phyloP scores from a whole-genome alignment of 176 grass and related monocot genomes.

The Carex myosuroides region DNA sequence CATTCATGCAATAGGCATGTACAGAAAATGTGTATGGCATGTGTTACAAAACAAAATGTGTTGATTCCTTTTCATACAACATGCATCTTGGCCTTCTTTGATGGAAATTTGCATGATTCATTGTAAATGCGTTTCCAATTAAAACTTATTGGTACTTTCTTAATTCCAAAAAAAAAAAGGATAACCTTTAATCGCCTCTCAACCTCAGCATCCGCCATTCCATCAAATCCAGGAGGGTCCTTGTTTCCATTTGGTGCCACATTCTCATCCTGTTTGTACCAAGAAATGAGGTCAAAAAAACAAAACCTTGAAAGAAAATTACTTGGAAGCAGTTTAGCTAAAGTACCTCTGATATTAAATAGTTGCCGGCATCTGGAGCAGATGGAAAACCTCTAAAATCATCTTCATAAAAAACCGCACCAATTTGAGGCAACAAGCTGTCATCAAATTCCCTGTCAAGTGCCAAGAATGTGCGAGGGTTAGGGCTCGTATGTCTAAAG shows the following conservation, averaged over 20 bases:
- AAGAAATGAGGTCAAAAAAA: constrained; percentile 9
- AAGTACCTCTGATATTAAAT: constrained; percentile 81
- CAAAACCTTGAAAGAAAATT: not conserved
- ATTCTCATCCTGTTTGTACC: constrained; percentile 54
- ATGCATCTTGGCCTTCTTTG: not conserved
- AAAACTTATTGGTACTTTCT: not conserved
- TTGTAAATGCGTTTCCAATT: constrained; percentile 4
- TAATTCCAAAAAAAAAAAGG: not conserved
- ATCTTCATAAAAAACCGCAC: constrained; percentile 63
- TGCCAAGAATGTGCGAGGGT: not conserved
- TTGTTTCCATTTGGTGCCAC: constrained; percentile 42
- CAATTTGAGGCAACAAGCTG: constrained; percentile 58
- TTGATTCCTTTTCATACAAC: not conserved
- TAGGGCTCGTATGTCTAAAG: not conserved
- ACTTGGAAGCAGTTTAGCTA: constrained; percentile 15
- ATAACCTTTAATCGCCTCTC: constrained; percentile 87
- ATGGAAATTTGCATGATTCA: constrained; percentile 1
- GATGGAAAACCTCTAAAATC: constrained; percentile 66
- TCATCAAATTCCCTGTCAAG: constrained; percentile 86
- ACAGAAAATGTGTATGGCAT: constrained; percentile 7
- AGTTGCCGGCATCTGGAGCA: constrained; percentile 87
- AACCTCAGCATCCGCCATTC: constrained; percentile 71
- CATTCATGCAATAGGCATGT: constrained; percentile 13
- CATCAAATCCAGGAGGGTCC: constrained; percentile 55
- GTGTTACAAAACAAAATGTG: constrained; percentile 13